Base-by-base conservation (phyloP, 805 yeast genomes). In the Monosporozyma servazzii region DNA sequence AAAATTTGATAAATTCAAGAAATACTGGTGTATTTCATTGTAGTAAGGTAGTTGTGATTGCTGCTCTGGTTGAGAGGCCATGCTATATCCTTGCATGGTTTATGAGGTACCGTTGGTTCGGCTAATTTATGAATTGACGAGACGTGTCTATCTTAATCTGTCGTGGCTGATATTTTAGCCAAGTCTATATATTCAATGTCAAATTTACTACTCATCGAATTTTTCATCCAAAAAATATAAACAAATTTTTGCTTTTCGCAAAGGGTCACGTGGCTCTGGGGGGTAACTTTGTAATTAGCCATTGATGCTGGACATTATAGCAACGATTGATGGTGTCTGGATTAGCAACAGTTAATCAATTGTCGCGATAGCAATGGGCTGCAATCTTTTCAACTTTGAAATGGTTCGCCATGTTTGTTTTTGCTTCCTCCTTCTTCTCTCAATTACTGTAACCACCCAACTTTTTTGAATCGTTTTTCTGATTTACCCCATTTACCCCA, bases 1-100 rank as follows among this genome's bases (percentile, higher is more conserved):
- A 51, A 63, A 66, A 13, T 59, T 58, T 18, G 58, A 57, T 42
- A 66, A 53, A 18, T 64, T 61, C 18, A 55, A 37, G 46, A 57
- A 65, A 52, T 66, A 66, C n/a, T 55, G 52, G 43, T 56, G 49
- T 10, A 66, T 55, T 44, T 63, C 44, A 41, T 41, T 41, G n/a
- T 41, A 41, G 23, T 41, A 41, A 7, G 44, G 44, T 5, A 41
- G 27, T 20, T 21, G n/a, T 11, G 5, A 10, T n/a, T 41, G 10
- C 9, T 11, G n/a, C n/a, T 13, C 29, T 4, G 5, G 5, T 21
- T 21, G 30, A 2, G 44, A 21, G 23, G 25, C 17, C 44, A 41
- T 25, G 7, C 7, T 25, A 25, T 25, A 25, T 39, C 25, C 18
- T 39, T 18, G 42, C 10, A 11, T 7, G 11, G 33, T 30, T 30